Evolutionary conservation across 345 rosid species (phyloP), one percentile per base, ranked within the genome.

Genomic region (Kandelia obovata): DNA sequence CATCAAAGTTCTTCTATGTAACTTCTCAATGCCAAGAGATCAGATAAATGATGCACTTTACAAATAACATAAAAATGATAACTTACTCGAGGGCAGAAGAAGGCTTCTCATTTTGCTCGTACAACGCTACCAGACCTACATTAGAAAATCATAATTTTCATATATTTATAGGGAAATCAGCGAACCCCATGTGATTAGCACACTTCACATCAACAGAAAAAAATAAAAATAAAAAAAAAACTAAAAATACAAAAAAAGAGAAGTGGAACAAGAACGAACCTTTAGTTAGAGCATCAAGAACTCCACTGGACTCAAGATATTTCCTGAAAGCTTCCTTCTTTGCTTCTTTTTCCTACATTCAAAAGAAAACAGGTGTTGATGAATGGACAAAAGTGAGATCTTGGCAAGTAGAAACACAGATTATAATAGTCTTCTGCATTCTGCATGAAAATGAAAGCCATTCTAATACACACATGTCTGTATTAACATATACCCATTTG

Each of bases 91-190:
- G 77, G 62, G 96, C 96, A 61, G 97, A 91, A 47, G 92, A 86
- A 69, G 96, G 98, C 73, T 89, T 89, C 77, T 91, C 97, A 78
- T 88, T 85, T 73, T 94, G 92, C 83, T 94, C 98, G 77, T 91
- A 94, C 62, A 91, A 79, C 32, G 92, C 76, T 72, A 89, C 96
- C 71, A 94, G 80, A 76, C 88, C 96, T 94, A 74, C 78, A 86
- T 2, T 35, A 16, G 16, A 34, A 39, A 52, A 35, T 13, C 49
- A 43, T 11, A 43, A 43, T 43, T 43, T 43, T 43, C 3, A 43
- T 15, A 43, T 43, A 43, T 11, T 43, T 15, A 43, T 43, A 43
- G 17, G 17, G 49, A 43, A 43, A 13, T 43, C 17, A 13, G 49
- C 17, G 4, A 13, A 43, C 49, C 17, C 15, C 1, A 43, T 43